Evolutionary conservation across 2,329 filamentous ascomycete species (phyloP).

Genomic region (Fusarium brachygibbosum): DNA sequence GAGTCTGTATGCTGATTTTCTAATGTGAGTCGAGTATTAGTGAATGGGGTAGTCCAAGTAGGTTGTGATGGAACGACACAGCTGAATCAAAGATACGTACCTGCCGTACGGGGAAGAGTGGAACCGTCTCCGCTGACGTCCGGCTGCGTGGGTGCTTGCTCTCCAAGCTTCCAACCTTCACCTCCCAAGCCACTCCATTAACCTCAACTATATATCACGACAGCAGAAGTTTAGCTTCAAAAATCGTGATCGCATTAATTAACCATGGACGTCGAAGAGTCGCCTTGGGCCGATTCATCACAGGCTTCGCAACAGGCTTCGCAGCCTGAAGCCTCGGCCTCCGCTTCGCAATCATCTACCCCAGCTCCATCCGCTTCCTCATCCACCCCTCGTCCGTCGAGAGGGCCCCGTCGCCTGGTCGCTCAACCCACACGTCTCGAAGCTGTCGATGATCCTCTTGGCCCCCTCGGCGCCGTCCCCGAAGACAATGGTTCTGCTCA

Average conservation of each 20-base stretch:
- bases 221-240: conserved; percentile 12
- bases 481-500: conserved; percentile 58
- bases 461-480: conserved; percentile 78
- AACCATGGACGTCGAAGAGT: conserved; percentile 66
- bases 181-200: conserved; percentile 30
- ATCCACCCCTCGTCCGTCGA: conserved; percentile 58
- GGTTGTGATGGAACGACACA: not conserved
- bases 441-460: conserved; percentile 81
- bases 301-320: conserved; percentile 54
- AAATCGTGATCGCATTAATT: conserved; percentile 18
- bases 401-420: conserved; percentile 73
- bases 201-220: conserved; percentile 21
- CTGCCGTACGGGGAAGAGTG: conserved; percentile 38
- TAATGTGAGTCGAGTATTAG: not conserved
- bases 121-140: conserved; percentile 45
- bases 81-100: conserved; percentile 33
- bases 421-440: conserved; percentile 83
- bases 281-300: conserved; percentile 66
- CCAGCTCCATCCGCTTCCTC: conserved; percentile 50
- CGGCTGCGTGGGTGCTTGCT: conserved; percentile 30
- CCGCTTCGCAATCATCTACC: conserved; percentile 50
- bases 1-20: not conserved
- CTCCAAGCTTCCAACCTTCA: conserved; percentile 46
- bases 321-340: conserved; percentile 48
- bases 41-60: not conserved